Percentiles rank a stretch among this genome's conserved stretches.
These are phyloP conservation scores for Tylopilus sp. DNA, from an alignment of 768 basidiomycete species.

Conservation along the genomic window DNA sequence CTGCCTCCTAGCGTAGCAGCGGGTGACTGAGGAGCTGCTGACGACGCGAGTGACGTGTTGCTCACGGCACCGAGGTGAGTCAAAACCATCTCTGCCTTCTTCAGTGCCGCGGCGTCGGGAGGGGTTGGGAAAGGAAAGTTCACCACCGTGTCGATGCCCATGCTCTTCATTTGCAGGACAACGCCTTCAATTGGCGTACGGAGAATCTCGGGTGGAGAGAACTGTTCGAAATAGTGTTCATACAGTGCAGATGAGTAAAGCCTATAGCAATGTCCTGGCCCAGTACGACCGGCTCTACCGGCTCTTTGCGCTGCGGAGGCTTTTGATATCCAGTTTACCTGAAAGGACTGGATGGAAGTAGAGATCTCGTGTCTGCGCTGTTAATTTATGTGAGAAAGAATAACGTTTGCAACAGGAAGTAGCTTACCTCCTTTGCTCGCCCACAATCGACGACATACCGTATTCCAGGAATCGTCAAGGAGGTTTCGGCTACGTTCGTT, in stretches of 20 bases:
- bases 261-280: conserved; percentile 97
- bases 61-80: conserved; percentile 81
- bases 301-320: conserved; percentile 93
- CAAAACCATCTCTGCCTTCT: conserved; percentile 78
- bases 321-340: conserved; percentile 91
- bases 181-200: conserved; percentile 97
- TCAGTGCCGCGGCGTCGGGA: conserved; percentile 72
- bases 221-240: conserved; percentile 88
- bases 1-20: conserved; percentile 44
- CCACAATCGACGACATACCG: conserved; percentile 98
- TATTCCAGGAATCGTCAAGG: conserved; percentile 94
- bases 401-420: background rate
- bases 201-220: conserved; percentile 87
- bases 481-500: conserved; percentile 96
- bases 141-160: conserved; percentile 94
- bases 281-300: conserved; percentile 95
- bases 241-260: conserved; percentile 94
- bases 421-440: conserved; percentile 82
- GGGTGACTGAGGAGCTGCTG: conserved; percentile 8
- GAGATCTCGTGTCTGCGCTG: conserved; percentile 80
- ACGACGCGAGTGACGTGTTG: conserved; percentile 25
- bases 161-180: conserved; percentile 97
- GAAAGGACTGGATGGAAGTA: conserved; percentile 88
- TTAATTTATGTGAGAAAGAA: background rate
- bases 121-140: conserved; percentile 99